These are phyloP conservation scores for Debaryomyces coudertii DNA, from an alignment of 1,139 yeast species.

Conservation along the genomic window DNA sequence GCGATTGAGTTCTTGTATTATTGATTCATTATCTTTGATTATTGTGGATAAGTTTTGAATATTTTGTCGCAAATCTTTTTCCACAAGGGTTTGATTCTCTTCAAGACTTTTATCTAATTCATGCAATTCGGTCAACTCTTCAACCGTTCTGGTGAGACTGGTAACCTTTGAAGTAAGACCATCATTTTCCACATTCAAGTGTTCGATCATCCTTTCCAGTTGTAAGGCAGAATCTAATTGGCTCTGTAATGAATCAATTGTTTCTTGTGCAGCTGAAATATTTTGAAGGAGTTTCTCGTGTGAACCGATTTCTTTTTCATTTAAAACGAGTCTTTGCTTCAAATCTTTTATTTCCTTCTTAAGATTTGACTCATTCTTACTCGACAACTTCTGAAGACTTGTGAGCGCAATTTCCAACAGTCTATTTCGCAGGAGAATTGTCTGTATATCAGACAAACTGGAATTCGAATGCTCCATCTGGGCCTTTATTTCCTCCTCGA, in stretches of 20 bases:
- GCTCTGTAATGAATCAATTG: slow-evolving; percentile 47
- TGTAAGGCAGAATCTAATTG: slow-evolving; percentile 47
- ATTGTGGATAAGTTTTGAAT: slow-evolving; percentile 37
- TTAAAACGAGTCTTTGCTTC: slow-evolving; percentile 21
- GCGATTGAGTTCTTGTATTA: slow-evolving; percentile 33
- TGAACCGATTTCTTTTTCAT: slow-evolving; percentile 14
- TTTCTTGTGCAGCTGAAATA: slow-evolving; percentile 39
- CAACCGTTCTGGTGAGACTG: slow-evolving; percentile 44
- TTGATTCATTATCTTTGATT: slow-evolving; percentile 28
- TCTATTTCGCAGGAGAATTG: slow-evolving; percentile 31
- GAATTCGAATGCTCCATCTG: slow-evolving; percentile 23
- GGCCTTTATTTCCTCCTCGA: slow-evolving; percentile 38
- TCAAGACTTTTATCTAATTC: slow-evolving; percentile 68
- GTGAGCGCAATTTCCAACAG: slow-evolving; percentile 43
- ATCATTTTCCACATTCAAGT: slow-evolving; percentile 57
- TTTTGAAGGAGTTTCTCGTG: slow-evolving; percentile 9
- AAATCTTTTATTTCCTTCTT: slow-evolving; percentile 29
- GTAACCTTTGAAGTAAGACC: slow-evolving; percentile 43
- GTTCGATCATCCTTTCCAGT: slow-evolving; percentile 55
- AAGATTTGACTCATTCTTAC: slow-evolving; percentile 27
- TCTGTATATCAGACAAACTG: slow-evolving; percentile 18
- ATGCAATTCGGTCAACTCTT: slow-evolving; percentile 62
- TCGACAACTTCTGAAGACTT: slow-evolving; percentile 40
- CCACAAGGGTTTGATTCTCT: slow-evolving; percentile 55
- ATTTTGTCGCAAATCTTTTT: slow-evolving; percentile 52